These are phyloP conservation scores for Calophaca sinica DNA, from an alignment of 306 rosid species.

Conservation along the genomic window DNA sequence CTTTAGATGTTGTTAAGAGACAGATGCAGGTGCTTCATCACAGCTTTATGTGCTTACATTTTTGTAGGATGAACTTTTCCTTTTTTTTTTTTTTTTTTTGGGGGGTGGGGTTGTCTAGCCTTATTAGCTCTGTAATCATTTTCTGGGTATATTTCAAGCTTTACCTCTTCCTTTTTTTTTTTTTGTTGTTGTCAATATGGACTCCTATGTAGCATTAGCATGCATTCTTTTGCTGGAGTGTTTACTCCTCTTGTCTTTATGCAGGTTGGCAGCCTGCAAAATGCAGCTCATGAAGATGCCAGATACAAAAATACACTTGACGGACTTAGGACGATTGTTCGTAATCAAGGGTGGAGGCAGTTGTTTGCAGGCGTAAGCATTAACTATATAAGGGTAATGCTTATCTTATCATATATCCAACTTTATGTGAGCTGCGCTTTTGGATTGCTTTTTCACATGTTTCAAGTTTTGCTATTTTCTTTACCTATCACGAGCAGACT, in stretches of 20 bases:
- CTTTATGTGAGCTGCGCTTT: conserved; percentile 22
- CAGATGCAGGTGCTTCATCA: conserved; percentile 86
- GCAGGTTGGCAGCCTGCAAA: conserved; percentile 76
- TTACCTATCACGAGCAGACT: conserved; percentile 17
- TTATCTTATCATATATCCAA: conserved; percentile 31
- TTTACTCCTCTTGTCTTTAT: conserved; percentile 37
- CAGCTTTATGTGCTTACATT: neutral
- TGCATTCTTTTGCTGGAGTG: conserved; percentile 29
- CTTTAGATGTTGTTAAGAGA: conserved; percentile 95
- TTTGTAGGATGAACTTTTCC: neutral
- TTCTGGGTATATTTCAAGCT: neutral
- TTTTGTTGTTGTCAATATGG: conserved; percentile 1
- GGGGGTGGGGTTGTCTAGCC: neutral
- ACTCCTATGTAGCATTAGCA: conserved; percentile 10
- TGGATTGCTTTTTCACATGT: conserved; percentile 23
- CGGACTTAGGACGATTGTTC: conserved; percentile 68
- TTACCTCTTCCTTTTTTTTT: neutral
- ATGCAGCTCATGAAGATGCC: conserved; percentile 57
- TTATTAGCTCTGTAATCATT: neutral
- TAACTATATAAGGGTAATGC: conserved; percentile 87
- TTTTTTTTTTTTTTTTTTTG: neutral
- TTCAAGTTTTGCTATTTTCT: conserved; percentile 6
- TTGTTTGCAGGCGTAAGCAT: conserved; percentile 95
- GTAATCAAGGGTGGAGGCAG: conserved; percentile 87
- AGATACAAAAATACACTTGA: conserved; percentile 70